Base-by-base conservation (phyloP, 23 red algal genomes). In the Gracilaria domingensis region DNA sequence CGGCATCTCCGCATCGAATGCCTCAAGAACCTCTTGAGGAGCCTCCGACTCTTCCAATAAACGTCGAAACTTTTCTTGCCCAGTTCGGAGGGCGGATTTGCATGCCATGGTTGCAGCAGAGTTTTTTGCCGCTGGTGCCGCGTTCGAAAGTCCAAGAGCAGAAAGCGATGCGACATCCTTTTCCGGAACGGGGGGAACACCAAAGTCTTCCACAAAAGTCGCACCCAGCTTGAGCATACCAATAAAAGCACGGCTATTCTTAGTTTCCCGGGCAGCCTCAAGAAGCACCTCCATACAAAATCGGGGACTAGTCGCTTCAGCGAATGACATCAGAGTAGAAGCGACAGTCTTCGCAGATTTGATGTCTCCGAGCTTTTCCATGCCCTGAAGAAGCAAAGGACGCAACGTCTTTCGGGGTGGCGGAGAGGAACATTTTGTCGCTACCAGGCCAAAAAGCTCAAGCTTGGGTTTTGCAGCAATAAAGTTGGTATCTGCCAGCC, bases 281-380 rank as follows among this genome's bases (percentile, higher is more conserved):
- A 56, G 54, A 75, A 94, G 76, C 4, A 75, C 51, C 33, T 77
- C 70, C 3, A 53, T 57, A 28, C 85, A 78, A 71, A 67, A 94
- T 9, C 92, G 62, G 11, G 92, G 92, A 51, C 83, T 88, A 12
- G 92, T 94, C 45, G 44, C 38, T 24, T 87, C 92, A 0, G 92
- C 92, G 53, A 79, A 87, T 2, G 92, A 57, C 28, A 82, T 88
- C 28, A 94, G 30, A 42, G 77, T 87, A 14, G 47, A 32, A 34
- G 78, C 76, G n/a, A 49, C 75, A 21, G 66, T 49, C 51, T 86
- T 88, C 36, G 77, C 79, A 13, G 66, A 80, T 75, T 94, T 94
- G 57, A 94, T 94, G 49, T 94, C 92, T 17, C 92, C 92, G 16
- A 94, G 77, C 42, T 88, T 87, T 33, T 94, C 92, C 50, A 76